Conservation (phyloP, 2,329 filamentous ascomycete species). For the Colletotrichum orchidophilum region DNA sequence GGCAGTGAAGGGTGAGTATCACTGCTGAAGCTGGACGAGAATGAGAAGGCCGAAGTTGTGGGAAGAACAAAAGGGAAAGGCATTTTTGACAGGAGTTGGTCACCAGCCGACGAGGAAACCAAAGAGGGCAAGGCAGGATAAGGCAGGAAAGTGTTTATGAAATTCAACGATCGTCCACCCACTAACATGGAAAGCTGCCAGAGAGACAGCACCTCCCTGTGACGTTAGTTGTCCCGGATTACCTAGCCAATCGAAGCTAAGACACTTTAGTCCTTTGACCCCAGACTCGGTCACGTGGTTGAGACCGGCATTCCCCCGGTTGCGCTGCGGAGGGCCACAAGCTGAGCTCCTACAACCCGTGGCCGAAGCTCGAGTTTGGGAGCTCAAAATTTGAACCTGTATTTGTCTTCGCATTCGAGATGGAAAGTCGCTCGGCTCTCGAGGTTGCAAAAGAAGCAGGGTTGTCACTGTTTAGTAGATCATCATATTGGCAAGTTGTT, state of each 20-base stretch:
- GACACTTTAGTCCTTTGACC: not conserved
- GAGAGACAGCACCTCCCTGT: constrained; percentile 10
- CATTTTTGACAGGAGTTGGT: constrained; percentile 63
- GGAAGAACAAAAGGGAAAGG: constrained; percentile 89
- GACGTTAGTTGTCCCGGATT: constrained; percentile 26
- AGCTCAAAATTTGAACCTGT: not conserved
- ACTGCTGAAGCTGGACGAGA: constrained; percentile 79
- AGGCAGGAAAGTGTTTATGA: not conserved
- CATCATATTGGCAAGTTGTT: not conserved
- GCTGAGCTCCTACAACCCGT: not conserved
- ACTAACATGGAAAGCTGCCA: constrained; percentile 29
- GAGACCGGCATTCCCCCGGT: not conserved
- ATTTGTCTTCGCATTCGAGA: not conserved
- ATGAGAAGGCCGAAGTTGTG: constrained; percentile 87
- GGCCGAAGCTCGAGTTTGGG: not conserved
- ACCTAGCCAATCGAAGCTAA: constrained; percentile 18
- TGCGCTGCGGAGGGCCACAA: not conserved
- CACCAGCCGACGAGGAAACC: not conserved
- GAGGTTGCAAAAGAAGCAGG: not conserved
- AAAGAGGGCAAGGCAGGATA: not conserved
- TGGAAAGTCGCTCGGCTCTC: not conserved
- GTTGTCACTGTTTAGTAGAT: not conserved
- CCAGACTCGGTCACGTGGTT: constrained; percentile 27
- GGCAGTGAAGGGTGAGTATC: constrained; percentile 90
- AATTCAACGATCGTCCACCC: not conserved